Base-by-base conservation (phyloP, 1,284 basidiomycete species). In the Tilletia caries region DNA sequence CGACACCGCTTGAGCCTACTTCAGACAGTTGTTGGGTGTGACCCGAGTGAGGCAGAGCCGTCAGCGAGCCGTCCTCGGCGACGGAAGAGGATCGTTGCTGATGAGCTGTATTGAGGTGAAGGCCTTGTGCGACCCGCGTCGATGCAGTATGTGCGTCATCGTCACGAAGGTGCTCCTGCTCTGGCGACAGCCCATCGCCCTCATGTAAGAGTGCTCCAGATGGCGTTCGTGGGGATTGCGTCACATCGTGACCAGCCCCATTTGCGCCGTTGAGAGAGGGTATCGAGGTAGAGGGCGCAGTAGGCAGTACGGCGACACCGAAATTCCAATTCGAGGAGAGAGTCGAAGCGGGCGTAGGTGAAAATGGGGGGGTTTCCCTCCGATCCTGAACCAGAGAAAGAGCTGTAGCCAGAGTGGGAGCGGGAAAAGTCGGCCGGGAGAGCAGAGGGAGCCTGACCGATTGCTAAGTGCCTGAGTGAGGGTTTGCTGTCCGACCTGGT, bases 291-390 rank as follows among this genome's bases (percentile, higher is more conserved):
- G 58, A 6, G 2, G 58, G 58, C 4, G 15, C 32, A 20, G 29
- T 8, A 29, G 58, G 27, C 3, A 23, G 15, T 13, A 34, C 32
- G 20, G 58, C 58, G 58, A 29, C 58, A 23, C 58, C 58, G 20
- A 62, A 62, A 15, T 62, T 34, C 58, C 58, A 62, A 34, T 62
- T 29, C 8, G 58, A 20, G 10, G 58, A 62, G 15, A 62, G 32
- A 6, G 29, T 34, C 29, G 58, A 62, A 25, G 48, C 20, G 13
- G 48, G 48, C 15, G 8, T 6, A 41, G 8, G 37, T 41, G 37
- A 15, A 15, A 41, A 41, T 10, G 37, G 37, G n/a, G 15, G 37
- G 15, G 37, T 41, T 41, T 15, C 8, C 37, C 10, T 41, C 37
- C 37, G 37, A 41, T 15, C 37, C 37, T 41, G n/a, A n/a, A n/a